Conservation (phyloP, 129 eudicot genomes). For the Pseudognaphalium luteoalbum region DNA sequence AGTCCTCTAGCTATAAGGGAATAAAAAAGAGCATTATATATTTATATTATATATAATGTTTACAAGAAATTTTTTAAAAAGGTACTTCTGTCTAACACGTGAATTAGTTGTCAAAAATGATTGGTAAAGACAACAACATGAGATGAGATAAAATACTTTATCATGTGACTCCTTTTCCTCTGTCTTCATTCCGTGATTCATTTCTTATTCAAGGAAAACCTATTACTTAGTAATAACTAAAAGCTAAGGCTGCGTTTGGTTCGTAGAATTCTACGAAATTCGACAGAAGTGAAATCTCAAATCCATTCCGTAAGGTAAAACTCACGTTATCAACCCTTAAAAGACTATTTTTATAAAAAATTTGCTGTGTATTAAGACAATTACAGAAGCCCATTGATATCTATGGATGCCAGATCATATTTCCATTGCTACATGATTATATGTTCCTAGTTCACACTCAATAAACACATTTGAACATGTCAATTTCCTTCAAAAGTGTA, state of each 20-base stretch:
- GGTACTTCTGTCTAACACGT: conserved; percentile 37
- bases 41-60: background rate
- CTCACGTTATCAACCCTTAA: conserved; percentile 2
- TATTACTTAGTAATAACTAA: background rate
- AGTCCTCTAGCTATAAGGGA: background rate
- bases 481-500: conserved; percentile 17
- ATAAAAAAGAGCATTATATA: background rate
- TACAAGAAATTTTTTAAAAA: background rate
- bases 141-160: conserved; percentile 30
- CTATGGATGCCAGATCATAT: conserved; percentile 14
- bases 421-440: conserved; percentile 13
- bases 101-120: conserved; percentile 40
- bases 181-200: conserved; percentile 22
- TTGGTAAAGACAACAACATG: conserved; percentile 32
- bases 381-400: background rate
- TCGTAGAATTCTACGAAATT: too few species aligned
- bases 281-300: too few species aligned
- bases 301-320: background rate
- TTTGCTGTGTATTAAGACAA: too few species aligned
- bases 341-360: background rate
- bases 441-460: background rate
- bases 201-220: background rate
- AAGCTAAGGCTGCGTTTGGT: background rate
- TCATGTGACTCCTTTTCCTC: conserved; percentile 23
- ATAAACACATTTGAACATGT: conserved; percentile 15